Base-by-base conservation (phyloP, 2,329 filamentous ascomycete genomes). In the Diaporthe destruens region DNA sequence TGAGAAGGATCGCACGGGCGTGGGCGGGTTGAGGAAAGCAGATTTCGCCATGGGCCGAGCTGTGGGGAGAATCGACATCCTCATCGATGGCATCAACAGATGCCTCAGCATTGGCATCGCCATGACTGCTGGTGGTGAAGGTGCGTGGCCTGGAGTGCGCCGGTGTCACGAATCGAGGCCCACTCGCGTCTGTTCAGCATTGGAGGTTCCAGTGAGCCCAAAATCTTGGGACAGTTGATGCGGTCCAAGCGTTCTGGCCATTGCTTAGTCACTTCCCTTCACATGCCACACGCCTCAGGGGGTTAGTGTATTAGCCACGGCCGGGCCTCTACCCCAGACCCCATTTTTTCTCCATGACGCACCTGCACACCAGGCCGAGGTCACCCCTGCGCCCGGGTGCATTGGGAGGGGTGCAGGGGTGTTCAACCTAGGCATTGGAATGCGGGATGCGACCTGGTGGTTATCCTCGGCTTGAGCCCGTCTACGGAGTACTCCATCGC, bases 61-160 rank as follows among this genome's bases (percentile, higher is more conserved):
- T 68, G 55, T 42, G 57, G 51, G 34, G 32, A 63, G 8, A 2
- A 53, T 36, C 47, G 75, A 76, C 49, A 75, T 75, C 63, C 79
- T 74, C 32, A 80, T 69, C 47, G 79, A 77, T 65, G 81, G 79
- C 69, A 77, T 76, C 69, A 81, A 76, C 11, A 81, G 77, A 25
- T 77, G 79, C 75, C 81, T 79, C 71, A 83, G 75, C n/a, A 84
- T 76, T 68, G 78, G 76, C 76, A 78, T 80, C 63, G 80, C 79
- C 81, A 82, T 82, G 68, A 70, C 79, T 18, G 25, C 20, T 29
- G 18, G 39, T 36, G 61, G 36, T 51, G 61, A 51, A 57, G 66
- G 49, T 61, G 39, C 59, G 47, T 56, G 6, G 34, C n/a, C 56
- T 51, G 55, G 55, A 23, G 29, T 56, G 36, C 59, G 16, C 55